A percentile compares a stretch with the other conserved stretches of the same genome.
phyloP scores from a whole-genome alignment of 83 land plant genomes.

The Diphasiastrum complanatum region DNA sequence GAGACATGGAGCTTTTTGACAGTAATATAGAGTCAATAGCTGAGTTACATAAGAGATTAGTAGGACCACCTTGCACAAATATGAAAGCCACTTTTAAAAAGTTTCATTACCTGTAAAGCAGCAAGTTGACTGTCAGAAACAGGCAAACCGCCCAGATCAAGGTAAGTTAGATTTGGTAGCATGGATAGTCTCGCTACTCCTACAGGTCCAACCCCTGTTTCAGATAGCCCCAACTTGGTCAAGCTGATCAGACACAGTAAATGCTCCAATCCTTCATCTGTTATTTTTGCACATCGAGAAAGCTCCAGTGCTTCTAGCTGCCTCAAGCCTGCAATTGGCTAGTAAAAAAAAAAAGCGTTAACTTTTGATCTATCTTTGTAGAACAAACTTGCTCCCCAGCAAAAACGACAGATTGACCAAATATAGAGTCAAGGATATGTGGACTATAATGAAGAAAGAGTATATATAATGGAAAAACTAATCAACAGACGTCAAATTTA shows the following conservation, averaged over 20 bases:
- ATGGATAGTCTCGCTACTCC: slow-evolving; percentile 48
- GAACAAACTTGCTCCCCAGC: slow-evolving; percentile 7
- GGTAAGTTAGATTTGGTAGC: slow-evolving; percentile 38
- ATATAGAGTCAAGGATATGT: not conserved
- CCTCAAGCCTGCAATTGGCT: slow-evolving; percentile 58
- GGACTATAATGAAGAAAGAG: not conserved
- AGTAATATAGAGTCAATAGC: too few species aligned
- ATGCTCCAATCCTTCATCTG: slow-evolving; percentile 66
- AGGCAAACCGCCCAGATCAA: slow-evolving; percentile 88
- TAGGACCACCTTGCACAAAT: slow-evolving; percentile 8
- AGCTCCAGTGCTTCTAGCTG: slow-evolving; percentile 61
- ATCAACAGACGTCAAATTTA: too few species aligned
- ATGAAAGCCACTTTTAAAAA: not conserved
- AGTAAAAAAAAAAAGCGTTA: not conserved
- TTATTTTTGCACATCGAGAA: slow-evolving; percentile 65
- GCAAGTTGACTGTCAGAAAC: slow-evolving; percentile 60
- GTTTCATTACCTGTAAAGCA: slow-evolving; percentile 54
- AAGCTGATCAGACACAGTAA: slow-evolving; percentile 46
- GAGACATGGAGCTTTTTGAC: too few species aligned
- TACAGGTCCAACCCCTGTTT: slow-evolving; percentile 58
- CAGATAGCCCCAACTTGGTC: slow-evolving; percentile 58
- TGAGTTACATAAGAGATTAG: too few species aligned
- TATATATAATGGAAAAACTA: too few species aligned
- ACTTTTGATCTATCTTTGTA: too few species aligned
- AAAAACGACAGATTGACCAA: not conserved